These are phyloP conservation scores for Harringtonia lauricola DNA, from an alignment of 2,329 filamentous ascomycete species.

Conservation along the genomic window DNA sequence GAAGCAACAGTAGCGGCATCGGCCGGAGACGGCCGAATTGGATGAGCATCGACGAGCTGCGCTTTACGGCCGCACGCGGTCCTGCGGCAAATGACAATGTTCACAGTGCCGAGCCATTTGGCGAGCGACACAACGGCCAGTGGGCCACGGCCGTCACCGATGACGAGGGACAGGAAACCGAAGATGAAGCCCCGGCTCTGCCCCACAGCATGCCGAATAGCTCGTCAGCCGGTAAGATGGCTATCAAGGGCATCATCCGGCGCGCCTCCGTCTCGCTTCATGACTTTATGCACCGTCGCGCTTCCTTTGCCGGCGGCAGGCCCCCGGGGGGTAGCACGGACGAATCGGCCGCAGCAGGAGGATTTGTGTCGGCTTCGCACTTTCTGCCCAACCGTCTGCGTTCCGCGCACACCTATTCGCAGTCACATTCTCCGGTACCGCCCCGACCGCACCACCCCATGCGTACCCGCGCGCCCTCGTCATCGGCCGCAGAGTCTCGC, in stretches of 20 bases:
- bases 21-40: neutral
- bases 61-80: neutral
- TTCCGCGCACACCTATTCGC: constrained; percentile 20
- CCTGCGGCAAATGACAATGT: too few relatives aligned
- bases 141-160: constrained; percentile 12
- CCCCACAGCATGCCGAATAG: constrained; percentile 5
- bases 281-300: constrained; percentile 38
- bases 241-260: constrained; percentile 39
- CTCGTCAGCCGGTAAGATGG: constrained; percentile 12
- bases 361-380: constrained; percentile 1
- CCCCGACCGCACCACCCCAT: constrained; percentile 6
- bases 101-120: too few relatives aligned
- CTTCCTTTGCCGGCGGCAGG: constrained; percentile 24
- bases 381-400: constrained; percentile 9
- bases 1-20: neutral
- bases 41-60: constrained; percentile 3
- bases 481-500: constrained; percentile 14
- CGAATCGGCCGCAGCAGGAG: too few relatives aligned
- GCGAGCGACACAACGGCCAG: too few relatives aligned
- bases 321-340: constrained; percentile 8
- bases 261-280: constrained; percentile 43
- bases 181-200: constrained; percentile 1
- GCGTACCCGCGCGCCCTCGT: constrained; percentile 6
- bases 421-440: constrained; percentile 6
- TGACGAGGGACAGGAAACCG: constrained; percentile 19